These are phyloP conservation scores for Termitomyces heimii DNA, from an alignment of 768 basidiomycete species.

Conservation along the genomic window DNA sequence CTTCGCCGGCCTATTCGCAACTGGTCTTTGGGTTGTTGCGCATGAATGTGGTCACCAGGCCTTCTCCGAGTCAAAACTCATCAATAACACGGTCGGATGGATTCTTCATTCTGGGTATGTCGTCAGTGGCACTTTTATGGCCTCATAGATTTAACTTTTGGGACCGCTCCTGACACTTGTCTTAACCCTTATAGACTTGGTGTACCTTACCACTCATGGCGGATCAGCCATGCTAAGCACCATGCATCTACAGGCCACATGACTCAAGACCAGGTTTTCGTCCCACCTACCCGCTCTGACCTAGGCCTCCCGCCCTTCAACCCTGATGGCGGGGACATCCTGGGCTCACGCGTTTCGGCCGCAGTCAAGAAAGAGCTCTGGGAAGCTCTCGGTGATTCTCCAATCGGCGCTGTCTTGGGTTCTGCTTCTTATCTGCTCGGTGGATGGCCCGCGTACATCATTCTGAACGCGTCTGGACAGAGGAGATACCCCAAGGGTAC, in stretches of 20 bases:
- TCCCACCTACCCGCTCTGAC: constrained; percentile 82
- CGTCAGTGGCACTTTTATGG: not conserved
- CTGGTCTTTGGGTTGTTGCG: constrained; percentile 91
- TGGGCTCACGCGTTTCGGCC: constrained; percentile 58
- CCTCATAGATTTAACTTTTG: constrained; percentile 1
- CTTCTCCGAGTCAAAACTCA: constrained; percentile 85
- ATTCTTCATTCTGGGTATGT: constrained; percentile 83
- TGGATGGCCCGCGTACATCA: constrained; percentile 86
- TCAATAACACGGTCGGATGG: constrained; percentile 94
- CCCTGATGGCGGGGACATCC: constrained; percentile 56
- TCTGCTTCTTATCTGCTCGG: constrained; percentile 60
- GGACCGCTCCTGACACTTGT: constrained; percentile 15
- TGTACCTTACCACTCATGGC: constrained; percentile 97
- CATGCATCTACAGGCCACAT: constrained; percentile 93
- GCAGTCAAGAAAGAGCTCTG: constrained; percentile 68
- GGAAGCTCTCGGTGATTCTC: constrained; percentile 91
- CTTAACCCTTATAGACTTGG: constrained; percentile 53
- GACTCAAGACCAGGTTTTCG: constrained; percentile 94
- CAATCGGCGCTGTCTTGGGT: constrained; percentile 57
- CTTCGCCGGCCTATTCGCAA: constrained; percentile 77
- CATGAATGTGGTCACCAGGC: constrained; percentile 97
- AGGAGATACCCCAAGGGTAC: constrained; percentile 67
- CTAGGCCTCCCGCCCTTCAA: constrained; percentile 61
- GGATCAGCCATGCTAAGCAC: constrained; percentile 90
- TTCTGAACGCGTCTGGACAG: constrained; percentile 84